Evolutionary conservation across 768 basidiomycete genomes (phyloP).

Genomic region (Phanerochaete carnosa): DNA sequence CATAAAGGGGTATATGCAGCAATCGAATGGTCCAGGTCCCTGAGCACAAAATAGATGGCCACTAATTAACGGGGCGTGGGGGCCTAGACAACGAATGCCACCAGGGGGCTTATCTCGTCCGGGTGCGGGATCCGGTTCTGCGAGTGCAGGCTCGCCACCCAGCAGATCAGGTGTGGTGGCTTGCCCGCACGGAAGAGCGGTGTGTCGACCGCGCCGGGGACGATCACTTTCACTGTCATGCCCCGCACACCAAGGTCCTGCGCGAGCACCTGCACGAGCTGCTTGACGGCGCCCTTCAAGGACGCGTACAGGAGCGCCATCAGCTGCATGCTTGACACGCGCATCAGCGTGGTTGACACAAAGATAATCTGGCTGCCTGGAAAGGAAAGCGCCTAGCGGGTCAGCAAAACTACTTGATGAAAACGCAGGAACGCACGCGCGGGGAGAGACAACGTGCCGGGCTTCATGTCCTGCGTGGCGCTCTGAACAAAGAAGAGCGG

Average conservation of each 20-base stretch:
- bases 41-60: neutral
- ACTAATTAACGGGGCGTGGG: neutral
- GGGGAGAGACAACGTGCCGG: conserved; percentile 42
- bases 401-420: too few relatives aligned
- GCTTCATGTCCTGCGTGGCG: conserved; percentile 38
- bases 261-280: conserved; percentile 52
- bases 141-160: conserved; percentile 44
- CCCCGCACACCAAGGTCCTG: conserved; percentile 52
- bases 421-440: too few relatives aligned
- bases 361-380: conserved; percentile 54
- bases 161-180: conserved; percentile 40
- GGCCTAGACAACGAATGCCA: conserved; percentile 53
- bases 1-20: neutral
- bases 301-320: conserved; percentile 50
- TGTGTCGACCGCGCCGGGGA: conserved; percentile 55
- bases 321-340: conserved; percentile 40
- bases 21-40: too few relatives aligned
- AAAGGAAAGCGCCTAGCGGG: neutral
- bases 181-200: conserved; percentile 55
- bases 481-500: conserved; percentile 53
- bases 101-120: conserved; percentile 52
- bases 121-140: conserved; percentile 43
- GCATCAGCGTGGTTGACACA: conserved; percentile 50
- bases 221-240: conserved; percentile 56
- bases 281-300: conserved; percentile 59